phyloP scores from a whole-genome alignment of 768 basidiomycete species.

The Megacollybia marginata region DNA sequence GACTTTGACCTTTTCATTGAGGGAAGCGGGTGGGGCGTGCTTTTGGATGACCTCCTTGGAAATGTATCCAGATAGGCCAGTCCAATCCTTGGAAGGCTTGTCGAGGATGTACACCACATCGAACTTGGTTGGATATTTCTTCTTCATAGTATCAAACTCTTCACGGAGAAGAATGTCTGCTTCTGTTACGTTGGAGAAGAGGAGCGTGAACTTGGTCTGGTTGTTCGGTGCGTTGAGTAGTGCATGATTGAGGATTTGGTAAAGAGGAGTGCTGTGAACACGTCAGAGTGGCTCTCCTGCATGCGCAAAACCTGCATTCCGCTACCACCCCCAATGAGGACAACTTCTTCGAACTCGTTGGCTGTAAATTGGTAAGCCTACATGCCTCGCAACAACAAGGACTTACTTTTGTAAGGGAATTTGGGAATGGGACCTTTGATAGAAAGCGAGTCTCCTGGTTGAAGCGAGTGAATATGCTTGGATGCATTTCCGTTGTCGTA shows the following conservation, averaged over 20 bases:
- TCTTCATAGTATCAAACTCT: constrained; percentile 64
- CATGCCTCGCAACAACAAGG: not conserved
- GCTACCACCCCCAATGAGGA: constrained; percentile 87
- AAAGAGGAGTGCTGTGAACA: constrained; percentile 63
- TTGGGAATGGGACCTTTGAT: constrained; percentile 92
- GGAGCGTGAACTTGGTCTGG: constrained; percentile 89
- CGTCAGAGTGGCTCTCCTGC: not conserved
- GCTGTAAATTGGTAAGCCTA: constrained; percentile 29
- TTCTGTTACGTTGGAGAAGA: constrained; percentile 88
- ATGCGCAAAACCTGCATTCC: constrained; percentile 60
- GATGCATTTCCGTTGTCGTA: constrained; percentile 80
- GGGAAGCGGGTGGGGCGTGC: constrained; percentile 54
- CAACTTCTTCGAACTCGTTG: constrained; percentile 81
- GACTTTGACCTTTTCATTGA: constrained; percentile 77
- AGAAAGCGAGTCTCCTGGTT: constrained; percentile 61
- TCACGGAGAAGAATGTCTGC: constrained; percentile 84
- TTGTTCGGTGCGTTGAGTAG: constrained; percentile 61
- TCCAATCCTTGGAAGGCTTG: constrained; percentile 53
- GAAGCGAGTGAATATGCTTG: constrained; percentile 52
- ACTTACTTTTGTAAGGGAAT: constrained; percentile 74
- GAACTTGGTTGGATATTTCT: constrained; percentile 62
- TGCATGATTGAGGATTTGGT: constrained; percentile 74
- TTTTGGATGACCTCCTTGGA: constrained; percentile 65
- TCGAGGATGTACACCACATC: constrained; percentile 85
- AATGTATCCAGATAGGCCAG: constrained; percentile 72